Evolutionary conservation across 306 rosid species (phyloP).

Genomic region (Prosopis cineraria): DNA sequence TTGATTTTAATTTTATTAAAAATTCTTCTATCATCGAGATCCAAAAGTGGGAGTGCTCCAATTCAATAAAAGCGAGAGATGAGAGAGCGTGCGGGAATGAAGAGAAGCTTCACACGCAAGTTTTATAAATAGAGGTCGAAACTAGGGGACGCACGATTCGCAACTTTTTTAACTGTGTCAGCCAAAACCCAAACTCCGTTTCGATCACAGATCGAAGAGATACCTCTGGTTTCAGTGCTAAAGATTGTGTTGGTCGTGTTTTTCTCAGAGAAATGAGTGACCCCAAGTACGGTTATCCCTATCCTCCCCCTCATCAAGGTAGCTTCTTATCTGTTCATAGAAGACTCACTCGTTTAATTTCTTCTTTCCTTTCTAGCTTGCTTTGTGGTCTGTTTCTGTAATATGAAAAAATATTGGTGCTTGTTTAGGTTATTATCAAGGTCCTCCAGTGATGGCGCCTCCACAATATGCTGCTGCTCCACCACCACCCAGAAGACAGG

Average conservation of each 20-base stretch:
- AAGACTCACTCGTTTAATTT: too few relatives aligned
- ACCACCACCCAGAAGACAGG: conserved; percentile 57
- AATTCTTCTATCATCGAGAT: too few relatives aligned
- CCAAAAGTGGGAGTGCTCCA: not conserved
- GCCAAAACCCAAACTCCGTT: too few relatives aligned
- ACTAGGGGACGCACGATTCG: too few relatives aligned
- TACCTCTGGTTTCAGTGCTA: too few relatives aligned
- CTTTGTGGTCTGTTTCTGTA: not conserved
- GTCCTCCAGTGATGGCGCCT: conserved; percentile 92
- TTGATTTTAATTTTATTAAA: too few relatives aligned
- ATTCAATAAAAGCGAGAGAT: not conserved
- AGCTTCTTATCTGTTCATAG: too few relatives aligned
- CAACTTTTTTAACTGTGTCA: too few relatives aligned
- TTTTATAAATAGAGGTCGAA: not conserved
- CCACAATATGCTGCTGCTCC: conserved; percentile 75
- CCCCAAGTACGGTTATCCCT: conserved; percentile 72
- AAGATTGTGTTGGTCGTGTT: too few relatives aligned
- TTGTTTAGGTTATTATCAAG: conserved; percentile 75
- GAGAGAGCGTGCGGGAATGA: not conserved
- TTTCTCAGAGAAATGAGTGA: conserved; percentile 79
- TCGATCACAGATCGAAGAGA: too few relatives aligned
- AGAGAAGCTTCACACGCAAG: not conserved
- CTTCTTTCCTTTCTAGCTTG: not conserved
- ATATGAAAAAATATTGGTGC: conserved; percentile 10
- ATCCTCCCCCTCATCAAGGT: conserved; percentile 57